Base-by-base conservation (phyloP, 176 grass and related monocot genomes). In the Microstegium vimineum region DNA sequence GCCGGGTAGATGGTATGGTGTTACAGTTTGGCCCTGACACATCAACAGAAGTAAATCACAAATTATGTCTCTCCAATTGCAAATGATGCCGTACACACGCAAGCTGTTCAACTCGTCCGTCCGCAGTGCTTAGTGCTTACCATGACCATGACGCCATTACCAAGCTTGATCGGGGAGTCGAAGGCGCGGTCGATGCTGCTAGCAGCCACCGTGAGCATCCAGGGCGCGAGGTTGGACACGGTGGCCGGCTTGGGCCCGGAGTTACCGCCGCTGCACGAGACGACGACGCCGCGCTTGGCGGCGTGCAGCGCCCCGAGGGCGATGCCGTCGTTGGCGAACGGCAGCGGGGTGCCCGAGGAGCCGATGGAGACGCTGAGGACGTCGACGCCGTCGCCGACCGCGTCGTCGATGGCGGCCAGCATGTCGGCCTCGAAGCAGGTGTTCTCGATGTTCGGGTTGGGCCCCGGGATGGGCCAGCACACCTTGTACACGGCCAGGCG, bases 101-200 rank as follows among this genome's bases (percentile, higher is more conserved):
- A 49, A 49, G 22, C 17, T 36, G 2, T 70, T 64, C 16, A 3
- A 11, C 7, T 61, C 10, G 3, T 26, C 0, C 1, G 52, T n/a
- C n/a, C n/a, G n/a, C n/a, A n/a, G n/a, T n/a, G n/a, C n/a, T n/a
- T 2, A 18, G 46, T 40, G 28, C 23, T 34, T 90, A 98, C 95
- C 90, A 60, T 94, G 59, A 93, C 63, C 62, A 59, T 59, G 15
- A 42, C 75, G 17, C 82, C 88, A 22, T 91, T 86, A 1, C 90
- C 92, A 25, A 98, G 92, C 82, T 33, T 86, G 37, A 98, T 84
- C 1, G 80, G 71, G 13, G 90, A 82, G 67, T 81, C 17, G 86
- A 98, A 98, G 23, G 87, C 69, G 20, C 95, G 95, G 83, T 98
- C 95, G 71, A 98, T 93, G 88, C 95, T 98, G 86, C 95, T 98